These are phyloP conservation scores for Sugiyamaella boreocaroliniensis DNA, from an alignment of 805 yeast genomes.

Conservation along the genomic window DNA sequence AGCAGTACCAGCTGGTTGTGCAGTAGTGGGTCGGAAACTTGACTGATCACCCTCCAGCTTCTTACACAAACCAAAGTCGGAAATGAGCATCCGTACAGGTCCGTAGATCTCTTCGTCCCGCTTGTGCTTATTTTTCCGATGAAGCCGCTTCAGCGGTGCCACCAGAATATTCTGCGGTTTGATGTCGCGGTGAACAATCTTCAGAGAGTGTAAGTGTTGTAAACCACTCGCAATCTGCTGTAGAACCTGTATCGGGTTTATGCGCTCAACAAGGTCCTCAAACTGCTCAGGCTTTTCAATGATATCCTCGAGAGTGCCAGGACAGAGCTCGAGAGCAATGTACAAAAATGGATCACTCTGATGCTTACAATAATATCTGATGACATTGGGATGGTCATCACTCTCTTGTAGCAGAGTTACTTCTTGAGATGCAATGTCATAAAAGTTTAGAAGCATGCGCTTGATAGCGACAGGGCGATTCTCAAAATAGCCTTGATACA, in stretches of 20 bases:
- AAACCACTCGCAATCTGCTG: constrained; percentile 79
- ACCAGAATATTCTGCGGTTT: constrained; percentile 92
- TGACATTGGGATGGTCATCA: constrained; percentile 94
- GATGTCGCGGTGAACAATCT: constrained; percentile 89
- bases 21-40: constrained; percentile 85
- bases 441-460: constrained; percentile 86
- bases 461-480: constrained; percentile 94
- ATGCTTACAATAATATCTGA: constrained; percentile 90
- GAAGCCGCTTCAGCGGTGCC: constrained; percentile 45
- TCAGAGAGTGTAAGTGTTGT: constrained; percentile 77
- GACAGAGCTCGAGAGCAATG: constrained; percentile 88
- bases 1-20: constrained; percentile 90
- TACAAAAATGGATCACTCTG: constrained; percentile 79
- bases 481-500: constrained; percentile 83
- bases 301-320: constrained; percentile 81
- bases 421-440: constrained; percentile 90
- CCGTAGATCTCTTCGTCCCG: constrained; percentile 26
- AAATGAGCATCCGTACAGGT: constrained; percentile 66
- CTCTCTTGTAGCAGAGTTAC: constrained; percentile 82
- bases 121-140: constrained; percentile 18
- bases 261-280: constrained; percentile 34
- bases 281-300: constrained; percentile 41
- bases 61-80: constrained; percentile 95
- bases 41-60: constrained; percentile 88
- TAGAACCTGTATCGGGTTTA: constrained; percentile 50